phyloP scores from a whole-genome alignment of 2,329 filamentous ascomycete genomes.

The Microcera coccophila region DNA sequence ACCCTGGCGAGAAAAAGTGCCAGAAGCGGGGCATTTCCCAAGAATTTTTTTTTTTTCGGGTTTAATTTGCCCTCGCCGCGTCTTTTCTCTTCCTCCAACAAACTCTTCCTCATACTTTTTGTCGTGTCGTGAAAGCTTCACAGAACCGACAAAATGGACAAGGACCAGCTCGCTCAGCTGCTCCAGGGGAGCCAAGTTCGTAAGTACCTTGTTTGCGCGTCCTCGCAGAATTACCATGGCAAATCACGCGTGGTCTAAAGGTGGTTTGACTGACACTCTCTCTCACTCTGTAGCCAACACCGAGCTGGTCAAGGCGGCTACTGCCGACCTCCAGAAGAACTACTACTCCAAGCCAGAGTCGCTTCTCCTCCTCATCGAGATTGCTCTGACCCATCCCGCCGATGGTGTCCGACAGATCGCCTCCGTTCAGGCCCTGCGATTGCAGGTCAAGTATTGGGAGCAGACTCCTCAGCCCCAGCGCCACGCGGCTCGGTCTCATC shows the following conservation, averaged over 20 bases:
- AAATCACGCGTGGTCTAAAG: too few relatives aligned
- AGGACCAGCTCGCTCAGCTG: slow-evolving; percentile 77
- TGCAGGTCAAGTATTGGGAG: slow-evolving; percentile 83
- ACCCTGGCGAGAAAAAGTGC: neutral
- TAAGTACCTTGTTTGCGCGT: too few relatives aligned
- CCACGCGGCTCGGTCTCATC: slow-evolving; percentile 71
- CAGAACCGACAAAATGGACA: slow-evolving; percentile 37
- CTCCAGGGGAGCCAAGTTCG: slow-evolving; percentile 84
- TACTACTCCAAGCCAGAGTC: slow-evolving; percentile 86
- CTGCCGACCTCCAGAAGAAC: slow-evolving; percentile 83
- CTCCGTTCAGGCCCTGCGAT: slow-evolving; percentile 80
- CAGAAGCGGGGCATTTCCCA: slow-evolving; percentile 21
- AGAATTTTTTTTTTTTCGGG: slow-evolving; percentile 15
- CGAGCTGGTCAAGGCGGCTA: slow-evolving; percentile 83
- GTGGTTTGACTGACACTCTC: too few relatives aligned
- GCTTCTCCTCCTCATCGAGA: slow-evolving; percentile 80
- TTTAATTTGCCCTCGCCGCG: slow-evolving; percentile 1
- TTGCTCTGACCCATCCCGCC: slow-evolving; percentile 74
- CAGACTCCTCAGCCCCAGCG: slow-evolving; percentile 72
- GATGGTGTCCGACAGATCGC: slow-evolving; percentile 79
- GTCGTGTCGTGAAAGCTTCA: slow-evolving; percentile 22
- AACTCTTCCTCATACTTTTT: slow-evolving; percentile 8
- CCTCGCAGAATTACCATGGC: too few relatives aligned
- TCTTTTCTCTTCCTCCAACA: slow-evolving; percentile 10
- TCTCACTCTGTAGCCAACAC: slow-evolving; percentile 72